Percentiles rank a stretch among this genome's conserved stretches.
Evolutionary conservation across 345 rosid genomes (phyloP).

Genomic region (Linum tenue): DNA sequence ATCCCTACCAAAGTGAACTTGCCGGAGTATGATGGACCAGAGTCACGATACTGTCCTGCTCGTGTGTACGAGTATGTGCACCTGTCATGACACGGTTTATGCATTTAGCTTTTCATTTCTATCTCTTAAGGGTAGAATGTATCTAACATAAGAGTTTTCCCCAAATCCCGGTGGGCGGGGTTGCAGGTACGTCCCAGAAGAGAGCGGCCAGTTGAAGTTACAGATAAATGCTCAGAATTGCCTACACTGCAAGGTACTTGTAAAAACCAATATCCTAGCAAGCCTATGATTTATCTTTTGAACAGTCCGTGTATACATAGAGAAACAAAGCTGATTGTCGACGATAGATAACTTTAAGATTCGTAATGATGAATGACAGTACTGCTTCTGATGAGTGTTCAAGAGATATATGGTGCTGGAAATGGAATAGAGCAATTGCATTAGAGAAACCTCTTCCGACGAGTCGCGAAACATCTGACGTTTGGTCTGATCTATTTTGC

Average conservation of each 20-base stretch:
- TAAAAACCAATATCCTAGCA: too few species aligned
- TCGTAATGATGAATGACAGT: too few species aligned
- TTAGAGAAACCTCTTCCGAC: too few species aligned
- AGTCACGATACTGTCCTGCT: conserved; percentile 90
- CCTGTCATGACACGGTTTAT: conserved; percentile 5
- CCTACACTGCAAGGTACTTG: conserved; percentile 82
- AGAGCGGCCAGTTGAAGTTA: conserved; percentile 51
- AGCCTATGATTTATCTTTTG: too few species aligned
- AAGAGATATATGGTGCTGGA: not conserved
- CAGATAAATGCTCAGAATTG: conserved; percentile 95
- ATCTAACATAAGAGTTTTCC: conserved; percentile 1
- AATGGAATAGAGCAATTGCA: not conserved
- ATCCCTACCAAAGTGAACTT: conserved; percentile 68
- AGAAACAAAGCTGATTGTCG: too few species aligned
- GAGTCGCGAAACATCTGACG: too few species aligned
- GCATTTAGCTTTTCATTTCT: conserved; percentile 4
- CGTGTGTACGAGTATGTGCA: conserved; percentile 78
- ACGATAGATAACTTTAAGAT: too few species aligned
- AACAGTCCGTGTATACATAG: too few species aligned
- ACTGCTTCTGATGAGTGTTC: too few species aligned
- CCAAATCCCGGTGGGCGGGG: not conserved
- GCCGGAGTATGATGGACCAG: conserved; percentile 76
- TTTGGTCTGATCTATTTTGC: conserved; percentile 3
- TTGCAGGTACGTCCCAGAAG: conserved; percentile 67
- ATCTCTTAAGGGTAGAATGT: too few species aligned